Evolutionary conservation across 441 rosid genomes (phyloP).

Genomic region (Populus hybrid): DNA sequence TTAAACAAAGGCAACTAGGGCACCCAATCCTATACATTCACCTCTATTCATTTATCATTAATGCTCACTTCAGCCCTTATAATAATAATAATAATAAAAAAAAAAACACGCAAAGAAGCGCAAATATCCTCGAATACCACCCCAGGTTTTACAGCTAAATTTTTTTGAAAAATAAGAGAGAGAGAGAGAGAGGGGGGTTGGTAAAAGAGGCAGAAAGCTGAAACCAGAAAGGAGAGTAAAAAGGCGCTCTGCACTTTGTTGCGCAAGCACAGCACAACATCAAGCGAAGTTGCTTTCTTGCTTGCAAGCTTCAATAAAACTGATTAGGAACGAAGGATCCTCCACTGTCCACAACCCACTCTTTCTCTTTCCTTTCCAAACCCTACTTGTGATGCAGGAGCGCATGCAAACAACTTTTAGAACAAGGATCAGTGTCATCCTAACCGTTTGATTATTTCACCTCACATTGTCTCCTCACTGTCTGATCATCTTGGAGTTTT

Average conservation of each 20-base stretch:
- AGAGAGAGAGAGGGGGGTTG: background rate
- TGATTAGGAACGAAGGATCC: background rate
- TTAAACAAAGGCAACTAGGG: no score
- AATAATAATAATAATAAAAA: no score
- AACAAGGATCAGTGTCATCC: background rate
- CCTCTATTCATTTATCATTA: no score
- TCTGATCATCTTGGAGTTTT: slow-evolving; percentile 4
- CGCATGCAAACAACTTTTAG: background rate
- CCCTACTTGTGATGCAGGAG: background rate
- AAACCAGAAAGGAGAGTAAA: background rate
- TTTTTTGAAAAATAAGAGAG: background rate
- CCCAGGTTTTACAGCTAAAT: no score
- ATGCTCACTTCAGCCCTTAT: no score
- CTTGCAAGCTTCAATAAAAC: background rate
- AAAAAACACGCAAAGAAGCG: no score
- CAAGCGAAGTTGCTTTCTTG: background rate
- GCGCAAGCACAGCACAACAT: no score
- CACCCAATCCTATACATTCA: no score
- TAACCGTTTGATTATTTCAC: slow-evolving; percentile 12
- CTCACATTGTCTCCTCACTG: background rate
- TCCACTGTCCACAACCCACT: background rate
- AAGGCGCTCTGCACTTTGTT: background rate
- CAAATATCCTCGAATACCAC: no score
- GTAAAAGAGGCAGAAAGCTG: slow-evolving; percentile 4
- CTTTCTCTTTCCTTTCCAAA: no score